These are phyloP conservation scores for Pseudofabraea citricarpa DNA, from an alignment of 2,329 filamentous ascomycete genomes.

Conservation along the genomic window DNA sequence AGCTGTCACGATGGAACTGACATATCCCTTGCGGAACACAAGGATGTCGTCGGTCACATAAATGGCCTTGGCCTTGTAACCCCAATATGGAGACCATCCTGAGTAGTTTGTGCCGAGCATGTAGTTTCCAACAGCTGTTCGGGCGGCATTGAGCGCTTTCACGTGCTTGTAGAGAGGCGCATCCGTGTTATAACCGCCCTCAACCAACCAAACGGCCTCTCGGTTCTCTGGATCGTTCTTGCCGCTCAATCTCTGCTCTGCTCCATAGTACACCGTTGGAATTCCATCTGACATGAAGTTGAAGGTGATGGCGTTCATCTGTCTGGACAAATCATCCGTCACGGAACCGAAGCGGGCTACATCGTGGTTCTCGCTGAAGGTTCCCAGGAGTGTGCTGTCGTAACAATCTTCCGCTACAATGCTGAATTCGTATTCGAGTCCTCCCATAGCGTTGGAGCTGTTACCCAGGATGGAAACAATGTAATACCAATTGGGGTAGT, in stretches of 20 bases:
- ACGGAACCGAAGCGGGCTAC: slow-evolving; percentile 30
- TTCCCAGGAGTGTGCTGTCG: slow-evolving; percentile 31
- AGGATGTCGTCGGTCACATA: slow-evolving; percentile 7
- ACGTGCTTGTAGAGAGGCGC: slow-evolving; percentile 34
- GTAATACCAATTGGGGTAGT: slow-evolving; percentile 31
- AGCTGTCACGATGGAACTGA: slow-evolving; percentile 6
- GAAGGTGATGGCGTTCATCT: slow-evolving; percentile 42
- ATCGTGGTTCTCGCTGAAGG: slow-evolving; percentile 40
- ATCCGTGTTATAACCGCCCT: slow-evolving; percentile 30
- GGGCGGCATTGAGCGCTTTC: slow-evolving; percentile 37
- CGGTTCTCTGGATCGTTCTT: slow-evolving; percentile 33
- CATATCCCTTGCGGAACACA: slow-evolving; percentile 14
- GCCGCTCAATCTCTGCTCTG: slow-evolving; percentile 43
- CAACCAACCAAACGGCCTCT: slow-evolving; percentile 37
- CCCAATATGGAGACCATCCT: slow-evolving; percentile 13
- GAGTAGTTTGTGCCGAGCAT: slow-evolving; percentile 6
- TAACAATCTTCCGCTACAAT: slow-evolving; percentile 24
- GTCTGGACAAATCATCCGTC: slow-evolving; percentile 17
- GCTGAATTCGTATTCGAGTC: slow-evolving; percentile 26
- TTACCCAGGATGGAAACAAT: slow-evolving; percentile 35
- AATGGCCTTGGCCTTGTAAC: slow-evolving; percentile 9
- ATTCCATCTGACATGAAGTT: slow-evolving; percentile 44
- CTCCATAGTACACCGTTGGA: slow-evolving; percentile 46
- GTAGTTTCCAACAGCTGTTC: slow-evolving; percentile 22
- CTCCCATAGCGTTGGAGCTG: slow-evolving; percentile 21